Evolutionary conservation across 2,329 filamentous ascomycete species (phyloP).

Genomic region (Rhynchosporium agropyri): DNA sequence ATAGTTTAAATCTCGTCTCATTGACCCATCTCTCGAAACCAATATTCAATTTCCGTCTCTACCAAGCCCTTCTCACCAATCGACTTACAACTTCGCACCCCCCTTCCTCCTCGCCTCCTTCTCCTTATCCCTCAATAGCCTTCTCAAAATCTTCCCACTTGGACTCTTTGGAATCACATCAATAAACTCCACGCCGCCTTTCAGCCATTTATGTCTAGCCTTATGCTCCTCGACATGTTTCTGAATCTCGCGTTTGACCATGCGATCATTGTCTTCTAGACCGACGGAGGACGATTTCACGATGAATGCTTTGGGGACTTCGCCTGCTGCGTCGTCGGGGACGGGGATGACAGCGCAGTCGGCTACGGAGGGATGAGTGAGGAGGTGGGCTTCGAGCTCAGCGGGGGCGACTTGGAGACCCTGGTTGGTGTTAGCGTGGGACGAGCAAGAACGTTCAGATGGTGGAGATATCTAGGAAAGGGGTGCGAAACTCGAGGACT

Average conservation of each 20-base stretch:
- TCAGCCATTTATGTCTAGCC: slow-evolving; percentile 69
- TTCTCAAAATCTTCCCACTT: slow-evolving; percentile 72
- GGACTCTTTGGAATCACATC: slow-evolving; percentile 72
- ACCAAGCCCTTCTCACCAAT: background rate
- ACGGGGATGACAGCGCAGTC: slow-evolving; percentile 80
- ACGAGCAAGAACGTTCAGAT: no score
- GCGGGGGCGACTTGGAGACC: slow-evolving; percentile 83
- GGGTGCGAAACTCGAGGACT: no score
- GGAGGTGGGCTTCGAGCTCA: slow-evolving; percentile 78
- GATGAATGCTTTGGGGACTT: slow-evolving; percentile 70
- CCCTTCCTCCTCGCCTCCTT: slow-evolving; percentile 65
- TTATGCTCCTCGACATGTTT: slow-evolving; percentile 68
- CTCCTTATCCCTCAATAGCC: slow-evolving; percentile 73
- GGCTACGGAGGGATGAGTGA: slow-evolving; percentile 73
- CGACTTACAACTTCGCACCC: slow-evolving; percentile 65
- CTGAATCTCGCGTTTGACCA: slow-evolving; percentile 51
- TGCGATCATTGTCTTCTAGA: slow-evolving; percentile 59
- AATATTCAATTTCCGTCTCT: no score
- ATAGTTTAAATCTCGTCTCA: no score
- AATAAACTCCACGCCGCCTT: slow-evolving; percentile 64
- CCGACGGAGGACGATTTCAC: slow-evolving; percentile 53
- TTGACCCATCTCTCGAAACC: no score
- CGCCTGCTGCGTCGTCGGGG: slow-evolving; percentile 62
- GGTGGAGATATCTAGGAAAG: no score
- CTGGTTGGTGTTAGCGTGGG: slow-evolving; percentile 35